These are phyloP conservation scores for Stylosanthes scabra DNA, from an alignment of 331 rosid genomes.

Conservation along the genomic window DNA sequence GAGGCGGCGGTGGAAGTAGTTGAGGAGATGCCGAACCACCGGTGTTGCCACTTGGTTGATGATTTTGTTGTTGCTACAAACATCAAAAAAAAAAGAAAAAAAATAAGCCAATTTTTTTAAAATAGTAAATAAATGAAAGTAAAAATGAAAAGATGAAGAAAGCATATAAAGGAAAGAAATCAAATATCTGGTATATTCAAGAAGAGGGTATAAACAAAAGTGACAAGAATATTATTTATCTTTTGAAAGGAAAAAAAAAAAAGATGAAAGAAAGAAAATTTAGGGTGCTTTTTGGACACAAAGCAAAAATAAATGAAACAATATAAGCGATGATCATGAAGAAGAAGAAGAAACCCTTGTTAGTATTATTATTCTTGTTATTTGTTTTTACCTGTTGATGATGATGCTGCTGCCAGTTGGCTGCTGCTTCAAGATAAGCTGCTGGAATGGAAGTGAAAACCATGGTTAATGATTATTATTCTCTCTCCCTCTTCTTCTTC, in stretches of 20 bases:
- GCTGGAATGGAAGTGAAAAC: slow-evolving; percentile 86
- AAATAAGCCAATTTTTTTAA: background rate
- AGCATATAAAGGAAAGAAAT: slow-evolving; percentile 40
- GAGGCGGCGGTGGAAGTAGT: slow-evolving; percentile 44
- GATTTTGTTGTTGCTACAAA: slow-evolving; percentile 56
- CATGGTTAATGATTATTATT: slow-evolving; percentile 49
- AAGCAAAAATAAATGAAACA: slow-evolving; percentile 22
- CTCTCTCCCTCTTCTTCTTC: slow-evolving; percentile 10
- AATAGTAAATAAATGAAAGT: slow-evolving; percentile 1
- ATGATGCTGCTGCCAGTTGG: slow-evolving; percentile 74
- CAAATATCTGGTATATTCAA: slow-evolving; percentile 80
- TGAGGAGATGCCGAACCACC: slow-evolving; percentile 50
- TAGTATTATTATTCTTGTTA: background rate
- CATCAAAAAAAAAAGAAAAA: background rate
- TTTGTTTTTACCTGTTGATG: slow-evolving; percentile 64
- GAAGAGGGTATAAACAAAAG: slow-evolving; percentile 48
- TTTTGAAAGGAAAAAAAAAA: slow-evolving; percentile 32
- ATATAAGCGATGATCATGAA: background rate
- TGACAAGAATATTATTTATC: slow-evolving; percentile 65
- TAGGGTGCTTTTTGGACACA: slow-evolving; percentile 28
- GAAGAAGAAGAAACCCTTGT: slow-evolving; percentile 37
- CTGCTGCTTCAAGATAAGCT: slow-evolving; percentile 75
- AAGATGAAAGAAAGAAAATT: background rate
- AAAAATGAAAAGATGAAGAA: slow-evolving; percentile 31
- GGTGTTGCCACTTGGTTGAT: slow-evolving; percentile 38